Conservation (phyloP, 1,284 basidiomycete species). For the Sporisorium iseilematis-ciliati region DNA sequence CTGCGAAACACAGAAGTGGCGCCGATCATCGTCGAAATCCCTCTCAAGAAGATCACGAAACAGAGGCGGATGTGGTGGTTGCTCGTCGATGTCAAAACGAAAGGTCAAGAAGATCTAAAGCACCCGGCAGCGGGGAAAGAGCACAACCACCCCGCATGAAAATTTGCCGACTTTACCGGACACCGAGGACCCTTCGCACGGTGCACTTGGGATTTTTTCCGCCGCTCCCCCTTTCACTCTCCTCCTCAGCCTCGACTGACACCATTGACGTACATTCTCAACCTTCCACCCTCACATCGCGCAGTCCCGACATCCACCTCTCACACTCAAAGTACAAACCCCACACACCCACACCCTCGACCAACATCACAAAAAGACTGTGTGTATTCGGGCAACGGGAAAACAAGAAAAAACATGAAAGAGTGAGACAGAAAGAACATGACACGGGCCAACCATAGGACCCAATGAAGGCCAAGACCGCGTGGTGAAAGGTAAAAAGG, state of each 20-base stretch:
- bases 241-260: no score
- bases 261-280: neutral
- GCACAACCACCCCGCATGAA: neutral
- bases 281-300: no score
- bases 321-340: neutral
- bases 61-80: no score
- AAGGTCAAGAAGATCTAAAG: neutral
- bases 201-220: conserved; percentile 1
- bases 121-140: conserved; percentile 1
- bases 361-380: conserved; percentile 18
- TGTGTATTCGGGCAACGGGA: conserved; percentile 18
- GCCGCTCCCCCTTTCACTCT: no score
- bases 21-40: no score
- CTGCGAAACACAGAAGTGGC: no score
- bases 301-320: neutral
- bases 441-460: neutral
- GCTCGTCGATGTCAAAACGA: neutral
- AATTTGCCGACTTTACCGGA: conserved; percentile 7
- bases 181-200: conserved; percentile 3
- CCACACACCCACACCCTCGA: neutral
- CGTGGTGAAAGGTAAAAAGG: neutral
- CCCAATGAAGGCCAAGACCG: neutral
- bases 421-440: neutral
- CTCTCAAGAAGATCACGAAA: no score
- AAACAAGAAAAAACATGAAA: neutral